A percentile compares a stretch with the other conserved stretches of the same genome.
These are phyloP conservation scores for Lactarius psammicola DNA, from an alignment of 768 basidiomycete species.

Conservation along the genomic window DNA sequence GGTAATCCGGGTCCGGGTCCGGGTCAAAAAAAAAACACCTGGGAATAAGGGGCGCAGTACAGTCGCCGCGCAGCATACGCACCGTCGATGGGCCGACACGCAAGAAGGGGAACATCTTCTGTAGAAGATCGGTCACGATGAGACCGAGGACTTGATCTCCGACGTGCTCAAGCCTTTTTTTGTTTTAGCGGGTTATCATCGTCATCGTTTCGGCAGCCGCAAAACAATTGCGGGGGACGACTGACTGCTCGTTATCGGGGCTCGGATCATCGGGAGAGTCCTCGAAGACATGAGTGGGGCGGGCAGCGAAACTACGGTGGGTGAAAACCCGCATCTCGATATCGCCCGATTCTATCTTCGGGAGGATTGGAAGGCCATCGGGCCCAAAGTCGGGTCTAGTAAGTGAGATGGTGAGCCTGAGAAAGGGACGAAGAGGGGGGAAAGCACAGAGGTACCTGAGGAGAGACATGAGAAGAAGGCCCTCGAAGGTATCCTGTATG, in stretches of 20 bases:
- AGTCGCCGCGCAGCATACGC: slow-evolving; percentile 11
- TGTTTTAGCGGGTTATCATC: slow-evolving; percentile 1
- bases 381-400: slow-evolving; percentile 39
- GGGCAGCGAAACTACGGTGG: slow-evolving; percentile 66
- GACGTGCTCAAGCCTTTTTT: slow-evolving; percentile 69
- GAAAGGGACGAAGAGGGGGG: neutral
- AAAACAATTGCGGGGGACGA: slow-evolving; percentile 15
- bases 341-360: slow-evolving; percentile 47
- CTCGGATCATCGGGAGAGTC: slow-evolving; percentile 68
- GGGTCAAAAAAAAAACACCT: neutral
- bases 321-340: slow-evolving; percentile 65
- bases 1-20: slow-evolving; percentile 13
- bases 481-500: slow-evolving; percentile 20
- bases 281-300: slow-evolving; percentile 75
- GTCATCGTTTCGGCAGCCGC: neutral
- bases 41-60: neutral
- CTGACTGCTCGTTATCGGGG: slow-evolving; percentile 80
- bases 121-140: slow-evolving; percentile 61
- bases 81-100: slow-evolving; percentile 80
- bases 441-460: slow-evolving; percentile 18
- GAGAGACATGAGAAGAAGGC: slow-evolving; percentile 18
- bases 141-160: slow-evolving; percentile 74
- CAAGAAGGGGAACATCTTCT: slow-evolving; percentile 62
- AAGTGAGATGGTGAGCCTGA: neutral
- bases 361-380: slow-evolving; percentile 53